Percentiles rank a stretch among this genome's conserved stretches.
phyloP scores from a whole-genome alignment of 2,329 filamentous ascomycete species.

The Hirsutella rhossiliensis region DNA sequence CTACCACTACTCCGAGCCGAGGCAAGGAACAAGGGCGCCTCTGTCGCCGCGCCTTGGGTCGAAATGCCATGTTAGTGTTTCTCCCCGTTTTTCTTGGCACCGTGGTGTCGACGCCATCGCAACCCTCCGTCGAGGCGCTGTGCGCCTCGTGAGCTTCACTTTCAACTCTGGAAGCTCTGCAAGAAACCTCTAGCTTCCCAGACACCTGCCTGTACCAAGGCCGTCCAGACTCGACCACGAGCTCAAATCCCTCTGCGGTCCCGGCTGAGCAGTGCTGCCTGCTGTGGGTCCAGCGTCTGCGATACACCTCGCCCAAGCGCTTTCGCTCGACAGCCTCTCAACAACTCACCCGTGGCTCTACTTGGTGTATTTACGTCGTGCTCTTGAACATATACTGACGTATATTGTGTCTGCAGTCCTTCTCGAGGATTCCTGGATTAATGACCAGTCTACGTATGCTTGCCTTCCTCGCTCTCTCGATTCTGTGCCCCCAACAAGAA shows the following conservation, averaged over 20 bases:
- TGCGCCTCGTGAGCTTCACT: too few relatives aligned
- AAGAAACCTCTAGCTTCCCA: too few relatives aligned
- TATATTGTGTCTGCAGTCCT: conserved; percentile 15
- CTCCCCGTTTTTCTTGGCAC: conserved; percentile 1
- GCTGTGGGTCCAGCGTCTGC: too few relatives aligned
- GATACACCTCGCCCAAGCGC: neutral
- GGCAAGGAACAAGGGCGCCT: conserved; percentile 7
- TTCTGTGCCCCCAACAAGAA: neutral
- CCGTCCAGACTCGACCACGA: too few relatives aligned
- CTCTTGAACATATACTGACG: conserved; percentile 1
- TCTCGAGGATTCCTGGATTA: conserved; percentile 26
- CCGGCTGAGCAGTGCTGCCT: too few relatives aligned
- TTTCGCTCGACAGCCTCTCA: neutral
- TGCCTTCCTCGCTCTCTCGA: conserved; percentile 3
- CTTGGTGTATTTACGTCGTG: too few relatives aligned
- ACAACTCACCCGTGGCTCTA: neutral
- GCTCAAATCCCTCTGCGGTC: too few relatives aligned
- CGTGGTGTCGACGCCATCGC: neutral
- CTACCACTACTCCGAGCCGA: neutral
- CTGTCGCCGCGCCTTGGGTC: conserved; percentile 13
- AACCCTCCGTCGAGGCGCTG: too few relatives aligned
- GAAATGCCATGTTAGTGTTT: conserved; percentile 26
- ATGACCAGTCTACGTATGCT: conserved; percentile 23
- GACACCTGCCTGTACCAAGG: too few relatives aligned
- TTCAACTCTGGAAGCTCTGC: too few relatives aligned